Conservation (phyloP, 2,329 filamentous ascomycete genomes). For the Fusarium beomiforme region DNA sequence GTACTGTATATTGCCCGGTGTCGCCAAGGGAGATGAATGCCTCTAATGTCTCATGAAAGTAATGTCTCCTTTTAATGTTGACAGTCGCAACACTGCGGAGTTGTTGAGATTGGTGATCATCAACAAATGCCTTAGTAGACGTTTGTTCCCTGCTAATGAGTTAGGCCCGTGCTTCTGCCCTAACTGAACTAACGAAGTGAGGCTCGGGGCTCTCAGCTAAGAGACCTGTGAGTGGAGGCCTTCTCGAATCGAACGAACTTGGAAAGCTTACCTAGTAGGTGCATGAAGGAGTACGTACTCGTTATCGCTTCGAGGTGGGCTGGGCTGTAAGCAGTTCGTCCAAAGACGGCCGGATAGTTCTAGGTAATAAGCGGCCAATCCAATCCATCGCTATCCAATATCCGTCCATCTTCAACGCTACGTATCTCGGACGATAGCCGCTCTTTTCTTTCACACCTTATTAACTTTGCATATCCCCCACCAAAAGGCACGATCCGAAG, state of each 20-base stretch:
- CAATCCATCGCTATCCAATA: slow-evolving; percentile 10
- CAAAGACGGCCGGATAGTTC: slow-evolving; percentile 22
- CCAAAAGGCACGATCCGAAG: slow-evolving; percentile 7
- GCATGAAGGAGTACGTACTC: slow-evolving; percentile 24
- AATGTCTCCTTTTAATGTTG: slow-evolving; percentile 17
- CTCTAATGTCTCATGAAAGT: neutral
- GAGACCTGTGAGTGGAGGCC: slow-evolving; percentile 27
- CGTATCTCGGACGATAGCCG: slow-evolving; percentile 16
- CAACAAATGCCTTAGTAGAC: slow-evolving; percentile 25
- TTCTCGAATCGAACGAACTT: slow-evolving; percentile 1
- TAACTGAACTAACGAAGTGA: slow-evolving; percentile 33
- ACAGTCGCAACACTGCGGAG: slow-evolving; percentile 12
- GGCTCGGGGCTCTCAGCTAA: slow-evolving; percentile 35
- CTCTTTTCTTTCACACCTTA: neutral
- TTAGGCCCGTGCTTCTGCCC: slow-evolving; percentile 34
- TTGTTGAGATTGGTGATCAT: slow-evolving; percentile 35
- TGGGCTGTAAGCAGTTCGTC: slow-evolving; percentile 12
- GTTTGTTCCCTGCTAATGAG: slow-evolving; percentile 32
- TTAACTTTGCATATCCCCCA: slow-evolving; percentile 17
- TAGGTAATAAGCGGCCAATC: slow-evolving; percentile 13
- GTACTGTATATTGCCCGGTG: neutral
- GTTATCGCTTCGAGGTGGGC: slow-evolving; percentile 25
- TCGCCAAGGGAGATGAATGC: slow-evolving; percentile 1
- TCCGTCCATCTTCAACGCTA: slow-evolving; percentile 23
- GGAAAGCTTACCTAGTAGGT: neutral